Evolutionary conservation across 1,284 basidiomycete species (phyloP), one percentile per base, ranked within the genome.

Genomic region (Prillingera fragicola): DNA sequence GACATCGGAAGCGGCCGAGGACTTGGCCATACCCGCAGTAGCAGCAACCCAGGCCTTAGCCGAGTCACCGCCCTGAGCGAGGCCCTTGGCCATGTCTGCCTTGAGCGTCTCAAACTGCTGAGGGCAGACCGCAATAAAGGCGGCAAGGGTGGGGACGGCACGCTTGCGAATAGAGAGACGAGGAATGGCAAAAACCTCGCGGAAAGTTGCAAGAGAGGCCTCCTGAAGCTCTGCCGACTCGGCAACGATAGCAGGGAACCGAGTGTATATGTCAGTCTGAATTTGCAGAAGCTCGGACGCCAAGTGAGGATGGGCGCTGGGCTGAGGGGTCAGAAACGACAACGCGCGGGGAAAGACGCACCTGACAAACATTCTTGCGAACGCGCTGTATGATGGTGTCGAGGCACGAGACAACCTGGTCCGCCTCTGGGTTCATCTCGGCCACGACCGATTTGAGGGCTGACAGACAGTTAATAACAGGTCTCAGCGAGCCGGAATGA

Each of bases 381-480:
- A 48, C 42, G 8, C 46, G 38, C 5, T 28, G 31, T 3, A 52
- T 18, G 15, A 52, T 43, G 17, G 23, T 41, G 14, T n/a, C 36
- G 18, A 49, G 33, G 5, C 29, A 31, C 5, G 14, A 14, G 13
- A 28, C 29, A 0, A 48, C 24, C n/a, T 48, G 28, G 8, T 25
- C 14, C 6, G 33, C 44, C 5, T 45, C 43, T 8, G 44, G 36
- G 3, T 40, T 33, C 43, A 97, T 77, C 68, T 95, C 89, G 14
- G 84, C 78, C 0, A 91, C 89, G 58, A 97, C 91, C 1, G 89
- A 94, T 73, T 96, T 97, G 55, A 98, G 77, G 3, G 90, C 89
- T 90, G 56, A 29, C 5, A 9, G 15, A 27, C 12, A 15, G 23
- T 29, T 14, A 28, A 36, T 41, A 14, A 43, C 10, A 4, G 19